phyloP scores from a whole-genome alignment of 1,284 basidiomycete genomes.

The Bondarzewia mesenterica region DNA sequence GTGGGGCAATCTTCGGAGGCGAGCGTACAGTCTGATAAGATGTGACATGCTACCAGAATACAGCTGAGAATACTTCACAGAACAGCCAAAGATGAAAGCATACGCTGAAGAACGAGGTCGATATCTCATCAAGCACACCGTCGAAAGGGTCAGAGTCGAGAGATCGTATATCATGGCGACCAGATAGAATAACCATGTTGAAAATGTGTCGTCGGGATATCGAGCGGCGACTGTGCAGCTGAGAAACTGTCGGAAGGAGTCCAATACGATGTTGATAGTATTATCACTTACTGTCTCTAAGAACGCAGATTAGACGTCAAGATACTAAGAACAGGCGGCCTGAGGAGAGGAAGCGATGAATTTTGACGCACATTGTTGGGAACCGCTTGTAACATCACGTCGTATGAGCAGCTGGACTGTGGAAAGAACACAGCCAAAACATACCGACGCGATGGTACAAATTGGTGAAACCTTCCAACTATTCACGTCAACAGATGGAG shows the following conservation, averaged over 20 bases:
- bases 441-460: constrained; percentile 35
- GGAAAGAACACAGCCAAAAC: constrained; percentile 13
- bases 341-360: too few species aligned
- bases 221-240: not conserved
- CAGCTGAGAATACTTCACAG: too few species aligned
- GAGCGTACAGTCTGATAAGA: constrained; percentile 6
- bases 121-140: constrained; percentile 20
- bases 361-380: constrained; percentile 13
- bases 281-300: constrained; percentile 2
- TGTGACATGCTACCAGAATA: constrained; percentile 3
- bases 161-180: constrained; percentile 31
- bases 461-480: constrained; percentile 46
- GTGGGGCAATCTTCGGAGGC: too few species aligned
- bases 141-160: constrained; percentile 27
- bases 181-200: constrained; percentile 32
- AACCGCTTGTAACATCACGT: constrained; percentile 18
- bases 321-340: too few species aligned
- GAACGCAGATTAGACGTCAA: not conserved
- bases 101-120: not conserved
- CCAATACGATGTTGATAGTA: constrained; percentile 30
- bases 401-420: not conserved
- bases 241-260: constrained; percentile 22
- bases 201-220: constrained; percentile 2
- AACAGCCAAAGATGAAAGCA: not conserved
- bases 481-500: not conserved